phyloP scores from a whole-genome alignment of 441 rosid genomes.

The Eruca vesicaria region DNA sequence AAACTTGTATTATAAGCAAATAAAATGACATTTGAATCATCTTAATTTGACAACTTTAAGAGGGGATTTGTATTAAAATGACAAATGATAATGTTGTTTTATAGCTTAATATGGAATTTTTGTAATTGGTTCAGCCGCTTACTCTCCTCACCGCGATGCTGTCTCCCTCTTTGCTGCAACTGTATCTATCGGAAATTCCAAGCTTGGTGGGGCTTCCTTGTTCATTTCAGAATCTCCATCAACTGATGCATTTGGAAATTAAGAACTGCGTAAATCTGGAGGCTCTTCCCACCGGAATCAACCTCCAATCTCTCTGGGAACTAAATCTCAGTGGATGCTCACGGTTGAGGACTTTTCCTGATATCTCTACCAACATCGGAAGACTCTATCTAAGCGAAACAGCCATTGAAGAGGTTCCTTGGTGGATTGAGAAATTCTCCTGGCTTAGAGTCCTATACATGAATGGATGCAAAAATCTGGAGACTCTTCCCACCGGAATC shows the following conservation, averaged over 20 bases:
- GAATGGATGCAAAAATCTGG: not conserved
- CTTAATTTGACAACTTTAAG: too few relatives aligned
- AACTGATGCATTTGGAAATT: not conserved
- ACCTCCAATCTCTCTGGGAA: not conserved
- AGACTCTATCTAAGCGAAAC: not conserved
- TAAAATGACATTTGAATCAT: too few relatives aligned
- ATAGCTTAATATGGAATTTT: not conserved
- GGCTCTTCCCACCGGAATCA: not conserved
- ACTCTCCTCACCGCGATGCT: not conserved
- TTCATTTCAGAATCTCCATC: not conserved
- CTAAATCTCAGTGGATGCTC: not conserved
- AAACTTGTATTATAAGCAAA: too few relatives aligned
- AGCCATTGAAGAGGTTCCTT: not conserved
- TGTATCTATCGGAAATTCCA: not conserved
- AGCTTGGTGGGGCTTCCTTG: not conserved
- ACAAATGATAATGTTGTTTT: too few relatives aligned
- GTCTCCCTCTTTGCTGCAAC: not conserved
- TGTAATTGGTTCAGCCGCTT: not conserved
- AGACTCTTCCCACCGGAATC: not conserved
- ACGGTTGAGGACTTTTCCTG: not conserved
- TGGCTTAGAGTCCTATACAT: not conserved
- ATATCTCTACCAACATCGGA: slow-evolving; percentile 16
- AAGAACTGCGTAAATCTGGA: not conserved
- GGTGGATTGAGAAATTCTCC: not conserved
- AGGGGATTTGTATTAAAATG: too few relatives aligned